phyloP scores from a whole-genome alignment of 2,329 filamentous ascomycete species.

The Pseudopithomyces chartarum region DNA sequence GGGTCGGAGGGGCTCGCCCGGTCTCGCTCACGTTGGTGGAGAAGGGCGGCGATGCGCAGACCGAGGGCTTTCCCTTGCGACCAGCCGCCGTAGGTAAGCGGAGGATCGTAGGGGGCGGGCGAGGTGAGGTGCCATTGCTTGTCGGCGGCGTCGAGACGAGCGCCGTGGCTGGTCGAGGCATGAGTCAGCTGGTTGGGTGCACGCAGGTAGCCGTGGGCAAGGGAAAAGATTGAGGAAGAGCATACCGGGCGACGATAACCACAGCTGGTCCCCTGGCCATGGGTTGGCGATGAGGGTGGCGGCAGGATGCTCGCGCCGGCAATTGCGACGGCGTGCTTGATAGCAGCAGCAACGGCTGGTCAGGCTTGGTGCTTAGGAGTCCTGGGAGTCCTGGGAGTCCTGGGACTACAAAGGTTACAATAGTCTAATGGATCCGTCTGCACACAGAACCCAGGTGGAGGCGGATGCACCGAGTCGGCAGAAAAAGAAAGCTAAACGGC shows the following conservation, averaged over 20 bases:
- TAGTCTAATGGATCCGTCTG: too few relatives aligned
- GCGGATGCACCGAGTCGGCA: background rate
- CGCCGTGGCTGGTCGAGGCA: slow-evolving; percentile 71
- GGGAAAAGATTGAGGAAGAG: background rate
- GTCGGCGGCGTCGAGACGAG: slow-evolving; percentile 91
- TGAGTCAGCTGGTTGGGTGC: slow-evolving; percentile 17
- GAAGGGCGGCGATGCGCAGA: slow-evolving; percentile 77
- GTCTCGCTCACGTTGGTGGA: slow-evolving; percentile 56
- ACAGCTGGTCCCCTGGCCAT: slow-evolving; percentile 55
- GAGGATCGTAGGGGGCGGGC: slow-evolving; percentile 92
- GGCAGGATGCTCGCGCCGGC: slow-evolving; percentile 1
- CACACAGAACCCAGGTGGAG: background rate
- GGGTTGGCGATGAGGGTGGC: slow-evolving; percentile 2
- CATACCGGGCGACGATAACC: slow-evolving; percentile 56
- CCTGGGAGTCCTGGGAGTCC: background rate
- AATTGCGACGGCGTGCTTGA: background rate
- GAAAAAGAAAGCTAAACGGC: background rate
- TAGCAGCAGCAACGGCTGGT: background rate
- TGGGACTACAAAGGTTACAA: too few relatives aligned
- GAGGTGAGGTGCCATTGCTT: slow-evolving; percentile 94
- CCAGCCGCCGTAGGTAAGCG: slow-evolving; percentile 93
- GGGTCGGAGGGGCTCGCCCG: slow-evolving; percentile 43
- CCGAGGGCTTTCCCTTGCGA: slow-evolving; percentile 83
- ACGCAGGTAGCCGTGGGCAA: background rate
- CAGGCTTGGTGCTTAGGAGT: background rate